phyloP scores from a whole-genome alignment of 2,329 filamentous ascomycete genomes.

The Didymella segeticola region DNA sequence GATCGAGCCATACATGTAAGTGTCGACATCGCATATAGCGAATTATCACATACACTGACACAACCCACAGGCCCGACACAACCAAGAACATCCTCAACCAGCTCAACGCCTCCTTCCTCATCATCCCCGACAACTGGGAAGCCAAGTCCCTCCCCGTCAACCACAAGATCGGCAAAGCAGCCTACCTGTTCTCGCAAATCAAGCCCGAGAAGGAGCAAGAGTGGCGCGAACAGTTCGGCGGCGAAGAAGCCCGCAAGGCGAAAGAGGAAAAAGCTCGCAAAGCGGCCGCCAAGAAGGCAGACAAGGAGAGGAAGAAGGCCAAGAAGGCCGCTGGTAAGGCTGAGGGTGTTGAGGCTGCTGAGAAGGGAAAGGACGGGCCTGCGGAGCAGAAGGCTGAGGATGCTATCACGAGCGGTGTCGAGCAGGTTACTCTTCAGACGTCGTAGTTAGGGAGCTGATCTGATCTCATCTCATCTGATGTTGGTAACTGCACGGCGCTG shows the following conservation, averaged over 20 bases:
- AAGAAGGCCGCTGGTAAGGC: conserved; percentile 67
- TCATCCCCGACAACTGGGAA: conserved; percentile 63
- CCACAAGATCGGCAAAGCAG: conserved; percentile 81
- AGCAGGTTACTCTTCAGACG: conserved; percentile 54
- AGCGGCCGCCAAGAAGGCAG: conserved; percentile 63
- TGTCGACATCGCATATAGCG: not conserved
- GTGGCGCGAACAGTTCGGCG: conserved; percentile 79
- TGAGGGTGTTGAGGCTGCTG: conserved; percentile 79
- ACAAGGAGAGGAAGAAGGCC: conserved; percentile 68
- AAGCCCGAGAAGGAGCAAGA: conserved; percentile 81
- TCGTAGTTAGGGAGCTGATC: conserved; percentile 31
- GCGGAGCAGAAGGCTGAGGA: conserved; percentile 50
- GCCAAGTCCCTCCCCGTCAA: conserved; percentile 60
- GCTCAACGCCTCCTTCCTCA: conserved; percentile 64
- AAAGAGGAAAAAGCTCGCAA: conserved; percentile 73
- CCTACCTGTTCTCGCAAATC: conserved; percentile 83
- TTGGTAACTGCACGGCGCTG: not conserved
- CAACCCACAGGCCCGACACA: conserved; percentile 38
- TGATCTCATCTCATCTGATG: too few relatives aligned
- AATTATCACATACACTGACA: conserved; percentile 13
- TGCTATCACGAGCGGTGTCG: conserved; percentile 54
- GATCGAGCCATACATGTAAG: conserved; percentile 78
- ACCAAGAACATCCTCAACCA: conserved; percentile 77
- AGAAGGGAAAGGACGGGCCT: conserved; percentile 68
- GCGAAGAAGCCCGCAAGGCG: conserved; percentile 69